Evolutionary conservation across 1,139 yeast genomes (phyloP).

Genomic region (Kurtzmaniella natalensis): DNA sequence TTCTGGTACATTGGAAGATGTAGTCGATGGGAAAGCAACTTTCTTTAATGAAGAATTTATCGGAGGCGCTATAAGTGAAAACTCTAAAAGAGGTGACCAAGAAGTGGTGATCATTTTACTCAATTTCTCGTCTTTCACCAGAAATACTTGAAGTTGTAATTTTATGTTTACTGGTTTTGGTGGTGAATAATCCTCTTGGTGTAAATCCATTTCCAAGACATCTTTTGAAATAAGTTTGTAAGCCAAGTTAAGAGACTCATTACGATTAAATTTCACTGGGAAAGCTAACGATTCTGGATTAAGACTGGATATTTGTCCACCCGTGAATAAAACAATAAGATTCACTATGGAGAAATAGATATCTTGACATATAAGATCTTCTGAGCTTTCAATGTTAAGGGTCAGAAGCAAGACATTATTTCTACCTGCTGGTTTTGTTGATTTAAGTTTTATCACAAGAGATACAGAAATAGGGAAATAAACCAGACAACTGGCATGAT

Average conservation of each 20-base stretch:
- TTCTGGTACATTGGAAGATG: not conserved
- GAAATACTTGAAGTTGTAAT: conserved; percentile 25
- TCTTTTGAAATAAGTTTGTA: conserved; percentile 39
- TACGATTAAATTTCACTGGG: conserved; percentile 27
- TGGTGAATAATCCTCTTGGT: conserved; percentile 11
- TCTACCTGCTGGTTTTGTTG: conserved; percentile 55
- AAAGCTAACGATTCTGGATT: conserved; percentile 22
- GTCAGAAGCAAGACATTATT: conserved; percentile 49
- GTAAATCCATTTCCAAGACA: conserved; percentile 18
- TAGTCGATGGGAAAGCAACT: not conserved
- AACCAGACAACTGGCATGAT: conserved; percentile 3
- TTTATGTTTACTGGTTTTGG: conserved; percentile 32
- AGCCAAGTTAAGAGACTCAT: conserved; percentile 38
- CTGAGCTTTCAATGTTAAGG: conserved; percentile 53
- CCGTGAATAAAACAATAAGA: conserved; percentile 36
- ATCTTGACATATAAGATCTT: conserved; percentile 26
- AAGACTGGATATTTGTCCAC: conserved; percentile 28
- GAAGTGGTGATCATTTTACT: conserved; percentile 43
- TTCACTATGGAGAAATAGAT: conserved; percentile 36
- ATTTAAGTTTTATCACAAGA: conserved; percentile 51
- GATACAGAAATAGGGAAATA: conserved; percentile 43
- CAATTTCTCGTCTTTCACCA: conserved; percentile 8
- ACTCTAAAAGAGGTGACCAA: conserved; percentile 62
- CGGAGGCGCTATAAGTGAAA: conserved; percentile 46
- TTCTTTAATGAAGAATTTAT: conserved; percentile 36